Evolutionary conservation across 2,329 filamentous ascomycete genomes (phyloP), one percentile per base, ranked within the genome.

Genomic region (Colletotrichum trifolii): DNA sequence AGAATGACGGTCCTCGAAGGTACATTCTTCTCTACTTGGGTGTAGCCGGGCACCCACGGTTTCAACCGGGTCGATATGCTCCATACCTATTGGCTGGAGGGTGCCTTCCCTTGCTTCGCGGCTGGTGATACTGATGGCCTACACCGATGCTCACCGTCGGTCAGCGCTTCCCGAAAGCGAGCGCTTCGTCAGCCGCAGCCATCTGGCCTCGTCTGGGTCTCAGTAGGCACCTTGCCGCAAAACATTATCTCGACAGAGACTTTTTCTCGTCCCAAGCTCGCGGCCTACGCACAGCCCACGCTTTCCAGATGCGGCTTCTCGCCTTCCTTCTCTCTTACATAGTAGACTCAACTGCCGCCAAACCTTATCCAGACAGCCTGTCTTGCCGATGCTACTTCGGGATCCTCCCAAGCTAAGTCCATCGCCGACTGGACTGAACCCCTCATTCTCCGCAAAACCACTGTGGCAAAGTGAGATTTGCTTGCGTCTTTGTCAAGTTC

Each of bases 401-500:
- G 57, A 47, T 33, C 35, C 2, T 12, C 58, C 4, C 15, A 11
- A 17, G 6, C n/a, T 2, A 12, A 3, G 25, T 43, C 13, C 62
- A 34, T 42, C 13, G 35, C 40, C 46, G 39, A 56, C 48, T 25
- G 40, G 40, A 13, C 15, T 8, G 25, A 50, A 50, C 64, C 64
- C 64, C 39, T 54, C 54, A 38, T 66, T 53, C 43, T 64, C 53
- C 60, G 60, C 60, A 60, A 17, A 15, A 34, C 25, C 54, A n/a
- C 42, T 40, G 55, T 38, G 38, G 43, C 54, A 64, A 54, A 34
- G 47, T 59, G 36, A 49, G 17, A 38, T 52, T 10, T 13, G 52
- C 25, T 35, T 54, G 39, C 52, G 52, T 54, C 52, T 33, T 35
- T 36, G 38, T 3, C 17, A n/a, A 17, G 2, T 17, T n/a, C 15